Conservation (phyloP, 2,329 filamentous ascomycete species). For the Meredithiella fracta region DNA sequence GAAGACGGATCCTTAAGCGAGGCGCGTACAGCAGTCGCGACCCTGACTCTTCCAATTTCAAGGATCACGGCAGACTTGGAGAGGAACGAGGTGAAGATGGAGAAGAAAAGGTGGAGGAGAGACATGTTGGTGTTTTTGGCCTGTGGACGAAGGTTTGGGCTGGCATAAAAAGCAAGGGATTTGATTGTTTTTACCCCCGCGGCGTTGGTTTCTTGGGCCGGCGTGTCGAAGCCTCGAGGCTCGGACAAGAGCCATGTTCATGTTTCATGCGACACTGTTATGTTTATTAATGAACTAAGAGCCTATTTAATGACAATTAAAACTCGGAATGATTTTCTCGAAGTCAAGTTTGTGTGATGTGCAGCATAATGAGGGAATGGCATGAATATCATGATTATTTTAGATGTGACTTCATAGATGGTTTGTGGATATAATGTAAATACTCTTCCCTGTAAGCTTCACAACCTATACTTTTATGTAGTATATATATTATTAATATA, state of each 20-base stretch:
- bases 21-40: slow-evolving; percentile 6
- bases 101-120: neutral
- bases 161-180: slow-evolving; percentile 12
- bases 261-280: neutral
- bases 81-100: too few species aligned
- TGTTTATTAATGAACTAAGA: slow-evolving; percentile 1
- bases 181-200: slow-evolving; percentile 2
- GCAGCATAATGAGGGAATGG: neutral
- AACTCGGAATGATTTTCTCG: neutral
- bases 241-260: neutral
- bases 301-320: slow-evolving; percentile 1
- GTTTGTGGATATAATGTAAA: too few species aligned
- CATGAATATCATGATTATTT: neutral
- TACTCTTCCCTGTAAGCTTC: neutral
- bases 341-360: too few species aligned
- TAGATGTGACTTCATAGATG: too few species aligned
- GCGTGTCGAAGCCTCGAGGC: neutral
- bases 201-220: neutral
- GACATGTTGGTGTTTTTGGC: neutral
- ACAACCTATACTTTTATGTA: neutral
- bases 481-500: too few species aligned
- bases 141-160: neutral
- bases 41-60: slow-evolving; percentile 9
- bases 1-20: slow-evolving; percentile 66
- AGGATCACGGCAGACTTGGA: neutral